Conservation (phyloP, 495 filamentous ascomycete species). For the Penicillium angulare region DNA sequence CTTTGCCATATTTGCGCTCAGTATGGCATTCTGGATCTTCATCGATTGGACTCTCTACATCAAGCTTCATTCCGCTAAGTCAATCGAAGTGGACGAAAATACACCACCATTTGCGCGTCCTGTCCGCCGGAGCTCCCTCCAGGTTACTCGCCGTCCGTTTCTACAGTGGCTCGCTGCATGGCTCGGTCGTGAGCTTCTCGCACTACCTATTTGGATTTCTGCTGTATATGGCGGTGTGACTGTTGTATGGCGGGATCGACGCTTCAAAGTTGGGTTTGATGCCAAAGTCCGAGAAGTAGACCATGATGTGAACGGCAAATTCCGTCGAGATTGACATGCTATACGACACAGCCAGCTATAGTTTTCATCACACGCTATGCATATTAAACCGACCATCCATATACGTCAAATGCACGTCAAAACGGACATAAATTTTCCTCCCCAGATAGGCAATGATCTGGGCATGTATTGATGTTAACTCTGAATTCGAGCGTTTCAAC, state of each 20-base stretch:
- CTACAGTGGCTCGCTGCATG: constrained; percentile 76
- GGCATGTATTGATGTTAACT: too few relatives aligned
- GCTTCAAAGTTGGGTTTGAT: constrained; percentile 77
- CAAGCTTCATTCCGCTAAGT: constrained; percentile 66
- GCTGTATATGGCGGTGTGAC: constrained; percentile 80
- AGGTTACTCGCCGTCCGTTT: constrained; percentile 52
- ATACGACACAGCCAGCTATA: constrained; percentile 3
- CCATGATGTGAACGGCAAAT: constrained; percentile 14
- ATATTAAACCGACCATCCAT: neutral
- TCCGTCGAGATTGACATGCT: constrained; percentile 27
- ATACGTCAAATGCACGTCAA: too few relatives aligned
- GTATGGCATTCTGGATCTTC: constrained; percentile 67
- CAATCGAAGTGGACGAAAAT: constrained; percentile 67
- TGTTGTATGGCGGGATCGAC: constrained; percentile 81
- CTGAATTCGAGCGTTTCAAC: too few relatives aligned
- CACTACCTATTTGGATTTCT: constrained; percentile 83
- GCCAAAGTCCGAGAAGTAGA: constrained; percentile 68
- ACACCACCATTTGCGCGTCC: constrained; percentile 70
- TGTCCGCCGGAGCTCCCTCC: constrained; percentile 9
- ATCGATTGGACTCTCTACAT: constrained; percentile 73
- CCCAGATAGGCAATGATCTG: too few relatives aligned
- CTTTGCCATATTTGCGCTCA: constrained; percentile 59
- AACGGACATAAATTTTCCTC: too few relatives aligned
- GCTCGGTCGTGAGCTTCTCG: constrained; percentile 79
- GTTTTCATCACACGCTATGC: neutral